Evolutionary conservation across 176 grass and related monocot genomes (phyloP), one percentile per base, ranked within the genome.

Genomic region (Avena insularis): DNA sequence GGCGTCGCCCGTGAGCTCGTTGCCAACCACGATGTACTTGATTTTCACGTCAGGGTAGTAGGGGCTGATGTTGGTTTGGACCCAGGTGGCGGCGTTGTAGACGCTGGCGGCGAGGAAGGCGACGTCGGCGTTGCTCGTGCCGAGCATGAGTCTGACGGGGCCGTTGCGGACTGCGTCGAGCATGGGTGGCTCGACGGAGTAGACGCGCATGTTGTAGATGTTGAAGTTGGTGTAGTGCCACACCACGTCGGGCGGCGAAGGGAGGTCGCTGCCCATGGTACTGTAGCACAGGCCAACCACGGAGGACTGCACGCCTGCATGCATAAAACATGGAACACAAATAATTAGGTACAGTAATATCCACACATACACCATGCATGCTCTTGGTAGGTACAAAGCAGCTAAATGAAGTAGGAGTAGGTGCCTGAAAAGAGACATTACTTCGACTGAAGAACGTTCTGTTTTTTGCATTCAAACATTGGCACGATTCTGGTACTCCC

Each of bases 221-320:
- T 68, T 83, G 67, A 82, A 69, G 3, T 60, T 19, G 31, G 49
- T 47, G 83, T 84, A 95, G 74, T 90, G 49, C 46, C 70, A 21
- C 63, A 92, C 16, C 9, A 92, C 93, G 0, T 86, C 81, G 62
- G 58, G 85, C 8, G 90, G 66, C 25, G 68, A 12, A 2, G 87
- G 93, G 2, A 94, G 85, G 87, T 92, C 77, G 87, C 76, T 84
- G 0, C 13, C 87, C 45, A 71, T 73, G 90, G 78, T 92, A 63
- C 90, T 90, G 67, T 95, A 95, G 90, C 93, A 88, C 82, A 92
- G 83, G 0, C 93, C 93, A 51, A 92, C 73, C 8, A 21, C 20
- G 4, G 27, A 0, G 12, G 88, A 40, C 19, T 92, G 79, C 9
- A 15, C 86, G 53, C 68, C 92, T 94, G 77, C 70, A 86, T 4